A percentile compares a stretch with the other conserved stretches of the same genome.
phyloP scores from a whole-genome alignment of 805 yeast genomes.

The Candida bentonensis region DNA sequence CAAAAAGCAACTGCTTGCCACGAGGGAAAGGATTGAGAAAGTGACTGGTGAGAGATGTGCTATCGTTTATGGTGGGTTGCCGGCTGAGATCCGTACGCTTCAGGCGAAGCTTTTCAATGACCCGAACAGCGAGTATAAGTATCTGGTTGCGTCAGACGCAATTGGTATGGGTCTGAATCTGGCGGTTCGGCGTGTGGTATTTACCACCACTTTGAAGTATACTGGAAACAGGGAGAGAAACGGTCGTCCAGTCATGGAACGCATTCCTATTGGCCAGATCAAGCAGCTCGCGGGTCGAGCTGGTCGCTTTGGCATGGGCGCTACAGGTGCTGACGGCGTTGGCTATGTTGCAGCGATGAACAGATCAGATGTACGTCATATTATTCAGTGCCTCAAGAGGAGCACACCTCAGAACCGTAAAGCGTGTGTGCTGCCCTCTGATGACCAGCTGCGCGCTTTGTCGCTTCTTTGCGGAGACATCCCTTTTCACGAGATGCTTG shows the following conservation, averaged over 20 bases:
- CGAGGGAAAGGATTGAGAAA: constrained; percentile 56
- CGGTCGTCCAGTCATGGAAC: constrained; percentile 16
- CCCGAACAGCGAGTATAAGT: constrained; percentile 52
- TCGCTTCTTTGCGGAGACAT: constrained; percentile 46
- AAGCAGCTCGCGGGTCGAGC: constrained; percentile 97
- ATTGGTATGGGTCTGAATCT: constrained; percentile 94
- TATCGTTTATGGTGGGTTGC: constrained; percentile 87
- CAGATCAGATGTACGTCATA: constrained; percentile 28
- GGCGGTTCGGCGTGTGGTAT: constrained; percentile 67
- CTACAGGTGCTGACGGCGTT: constrained; percentile 7
- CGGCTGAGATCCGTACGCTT: constrained; percentile 82
- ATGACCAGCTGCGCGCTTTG: constrained; percentile 50
- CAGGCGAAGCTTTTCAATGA: constrained; percentile 70
- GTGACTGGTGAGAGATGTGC: constrained; percentile 55
- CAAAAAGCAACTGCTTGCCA: constrained; percentile 52
- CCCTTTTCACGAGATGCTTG: constrained; percentile 32
- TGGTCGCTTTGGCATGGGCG: constrained; percentile 48
- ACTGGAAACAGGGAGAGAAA: constrained; percentile 38
- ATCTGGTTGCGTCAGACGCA: constrained; percentile 92
- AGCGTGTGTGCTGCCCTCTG: constrained; percentile 76
- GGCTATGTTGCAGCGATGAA: constrained; percentile 46
- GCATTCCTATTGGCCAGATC: constrained; percentile 47
- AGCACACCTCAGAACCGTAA: constrained; percentile 38
- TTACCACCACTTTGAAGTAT: constrained; percentile 53
- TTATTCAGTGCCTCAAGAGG: constrained; percentile 34